Evolutionary conservation across 1,284 basidiomycete species (phyloP), one percentile per base, ranked within the genome.

Genomic region (Leccinum fuscescens): DNA sequence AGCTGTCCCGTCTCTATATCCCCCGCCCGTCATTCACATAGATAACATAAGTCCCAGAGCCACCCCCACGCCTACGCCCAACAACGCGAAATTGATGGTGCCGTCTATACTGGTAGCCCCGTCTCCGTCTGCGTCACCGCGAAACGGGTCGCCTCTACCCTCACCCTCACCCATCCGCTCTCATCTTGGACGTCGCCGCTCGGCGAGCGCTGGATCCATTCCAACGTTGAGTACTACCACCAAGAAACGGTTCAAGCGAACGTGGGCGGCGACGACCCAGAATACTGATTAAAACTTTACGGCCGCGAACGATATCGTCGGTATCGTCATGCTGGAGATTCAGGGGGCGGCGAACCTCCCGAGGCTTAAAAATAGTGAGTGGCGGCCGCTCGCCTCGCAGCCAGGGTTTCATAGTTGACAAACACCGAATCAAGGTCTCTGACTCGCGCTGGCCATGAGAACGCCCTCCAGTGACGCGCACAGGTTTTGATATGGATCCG

Each of bases 401-500:
- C 33, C 62, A 57, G 57, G 33, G 12, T 48, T 48, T 22, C 20
- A 31, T 50, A 8, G 12, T 46, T 63, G 63, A 70, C 35, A 44
- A 48, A 22, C 22, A 6, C 20, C 12, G 11, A 22, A 37, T 20
- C 17, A 6, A 42, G 3, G 4, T 39, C n/a, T 48, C 11, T 56
- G 20, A 12, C 7, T 57, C 9, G 31, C 8, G 6, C 22, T 7
- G 4, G 15, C 9, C 11, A 7, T 29, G 37, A 37, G 39, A 20
- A 50, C 44, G 31, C 4, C 54, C 20, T 11, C 42, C 62, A 92
- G 90, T 93, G 84, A 93, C 88, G 3, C 83, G 90, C 2, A 91
- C 85, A 0, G 91, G 91, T 0, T 95, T 89, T 85, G 96, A 98
- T 72, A 98, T 98, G 95, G 95, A 99, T 69, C 95, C 95, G 0